Conservation (phyloP, 2,329 filamentous ascomycete species). For the Thelonectria discophora region DNA sequence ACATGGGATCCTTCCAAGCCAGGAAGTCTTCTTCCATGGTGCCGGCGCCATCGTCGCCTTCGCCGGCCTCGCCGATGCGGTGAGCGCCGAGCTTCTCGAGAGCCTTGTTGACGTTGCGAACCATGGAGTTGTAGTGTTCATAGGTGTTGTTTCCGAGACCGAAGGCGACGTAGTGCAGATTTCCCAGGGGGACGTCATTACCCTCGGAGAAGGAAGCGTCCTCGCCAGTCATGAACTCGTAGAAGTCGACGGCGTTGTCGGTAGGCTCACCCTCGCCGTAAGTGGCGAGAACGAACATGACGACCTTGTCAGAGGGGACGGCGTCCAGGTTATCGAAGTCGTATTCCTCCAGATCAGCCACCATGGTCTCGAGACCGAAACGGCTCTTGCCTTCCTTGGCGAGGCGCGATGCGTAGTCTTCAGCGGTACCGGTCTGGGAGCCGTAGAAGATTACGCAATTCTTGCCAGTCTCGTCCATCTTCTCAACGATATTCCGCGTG, state of each 20-base stretch:
- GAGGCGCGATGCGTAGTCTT: slow-evolving; percentile 95
- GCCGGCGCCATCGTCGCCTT: slow-evolving; percentile 96
- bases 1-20: slow-evolving; percentile 99
- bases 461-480: slow-evolving; percentile 94
- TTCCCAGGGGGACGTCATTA: slow-evolving; percentile 76
- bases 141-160: slow-evolving; percentile 99
- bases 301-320: slow-evolving; percentile 88
- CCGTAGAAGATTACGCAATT: slow-evolving; percentile 99
- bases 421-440: slow-evolving; percentile 96
- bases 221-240: slow-evolving; percentile 90
- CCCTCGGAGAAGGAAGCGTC: slow-evolving; percentile 83
- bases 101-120: slow-evolving; percentile 86
- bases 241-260: slow-evolving; percentile 98
- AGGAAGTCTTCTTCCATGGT: slow-evolving; percentile 99
- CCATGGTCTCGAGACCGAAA: slow-evolving; percentile 97
- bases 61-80: slow-evolving; percentile 86
- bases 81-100: slow-evolving; percentile 84
- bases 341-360: slow-evolving; percentile 96
- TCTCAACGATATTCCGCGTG: slow-evolving; percentile 92
- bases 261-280: slow-evolving; percentile 99
- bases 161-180: slow-evolving; percentile 93
- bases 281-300: slow-evolving; percentile 94
- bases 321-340: slow-evolving; percentile 94
- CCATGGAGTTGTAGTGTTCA: slow-evolving; percentile 99
- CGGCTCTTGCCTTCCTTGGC: slow-evolving; percentile 97